phyloP scores from a whole-genome alignment of 768 basidiomycete genomes.

The Lactarius trivialis region DNA sequence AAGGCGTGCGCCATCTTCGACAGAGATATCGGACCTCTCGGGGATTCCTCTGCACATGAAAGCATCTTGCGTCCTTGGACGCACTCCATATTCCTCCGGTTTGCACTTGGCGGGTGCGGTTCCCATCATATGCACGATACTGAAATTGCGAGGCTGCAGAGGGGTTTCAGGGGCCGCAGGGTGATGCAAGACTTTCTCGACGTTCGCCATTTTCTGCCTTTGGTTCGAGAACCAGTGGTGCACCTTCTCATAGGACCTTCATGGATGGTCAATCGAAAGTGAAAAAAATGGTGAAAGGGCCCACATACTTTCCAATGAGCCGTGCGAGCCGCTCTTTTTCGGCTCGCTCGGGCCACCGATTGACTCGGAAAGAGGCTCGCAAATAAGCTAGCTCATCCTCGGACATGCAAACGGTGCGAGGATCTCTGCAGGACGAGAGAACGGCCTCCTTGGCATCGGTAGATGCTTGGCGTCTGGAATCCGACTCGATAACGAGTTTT shows the following conservation, averaged over 20 bases:
- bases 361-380: constrained; percentile 10
- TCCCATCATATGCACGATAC: background rate
- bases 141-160: background rate
- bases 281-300: background rate
- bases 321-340: constrained; percentile 18
- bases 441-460: constrained; percentile 1
- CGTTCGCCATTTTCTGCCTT: constrained; percentile 15
- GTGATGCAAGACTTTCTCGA: constrained; percentile 6
- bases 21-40: constrained; percentile 10
- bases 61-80: background rate
- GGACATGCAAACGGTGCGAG: constrained; percentile 18
- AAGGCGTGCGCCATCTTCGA: constrained; percentile 17
- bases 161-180: background rate
- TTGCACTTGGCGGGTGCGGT: background rate
- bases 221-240: constrained; percentile 21
- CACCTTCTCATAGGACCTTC: constrained; percentile 17
- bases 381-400: constrained; percentile 8
- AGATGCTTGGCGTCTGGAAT: constrained; percentile 1
- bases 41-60: constrained; percentile 6
- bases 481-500: constrained; percentile 9
- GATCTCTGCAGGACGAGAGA: constrained; percentile 6
- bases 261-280: background rate
- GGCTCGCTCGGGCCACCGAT: constrained; percentile 17
- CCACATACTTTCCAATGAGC: constrained; percentile 16
- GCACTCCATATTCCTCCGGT: background rate